These are phyloP conservation scores for Tubosaeta brunneosetosa DNA, from an alignment of 768 basidiomycete species.

Conservation along the genomic window DNA sequence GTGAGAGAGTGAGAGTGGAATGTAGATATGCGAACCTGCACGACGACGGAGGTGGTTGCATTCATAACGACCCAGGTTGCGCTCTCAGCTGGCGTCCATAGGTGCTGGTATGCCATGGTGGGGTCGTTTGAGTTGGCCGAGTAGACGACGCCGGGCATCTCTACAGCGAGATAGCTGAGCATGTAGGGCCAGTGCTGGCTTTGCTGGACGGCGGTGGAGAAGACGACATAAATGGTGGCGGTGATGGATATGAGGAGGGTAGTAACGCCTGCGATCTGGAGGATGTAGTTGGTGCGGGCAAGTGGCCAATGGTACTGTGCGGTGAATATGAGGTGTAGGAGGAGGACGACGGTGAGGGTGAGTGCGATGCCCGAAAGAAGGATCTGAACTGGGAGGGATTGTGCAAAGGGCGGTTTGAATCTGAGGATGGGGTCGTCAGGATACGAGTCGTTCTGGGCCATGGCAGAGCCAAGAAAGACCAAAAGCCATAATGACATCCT, in stretches of 20 bases:
- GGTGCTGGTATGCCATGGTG: conserved; percentile 18
- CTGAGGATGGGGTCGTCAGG: conserved; percentile 66
- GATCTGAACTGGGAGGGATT: conserved; percentile 88
- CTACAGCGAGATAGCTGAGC: conserved; percentile 85
- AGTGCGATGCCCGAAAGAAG: conserved; percentile 80
- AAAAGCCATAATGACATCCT: conserved; percentile 8
- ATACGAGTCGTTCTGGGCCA: conserved; percentile 22
- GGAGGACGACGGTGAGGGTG: conserved; percentile 77
- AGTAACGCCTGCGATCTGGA: conserved; percentile 81
- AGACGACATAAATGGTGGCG: conserved; percentile 73
- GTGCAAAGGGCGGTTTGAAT: conserved; percentile 76
- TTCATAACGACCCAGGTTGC: conserved; percentile 87
- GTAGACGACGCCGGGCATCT: conserved; percentile 40
- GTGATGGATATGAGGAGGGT: conserved; percentile 74
- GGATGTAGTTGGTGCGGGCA: conserved; percentile 84
- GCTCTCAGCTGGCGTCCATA: conserved; percentile 61
- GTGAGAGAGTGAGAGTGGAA: background rate
- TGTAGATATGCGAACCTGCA: conserved; percentile 56
- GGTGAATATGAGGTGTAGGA: conserved; percentile 92
- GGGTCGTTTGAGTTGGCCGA: conserved; percentile 17
- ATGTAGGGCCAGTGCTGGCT: conserved; percentile 91
- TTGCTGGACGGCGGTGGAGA: conserved; percentile 53
- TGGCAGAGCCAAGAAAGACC: conserved; percentile 10
- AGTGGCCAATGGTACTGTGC: conserved; percentile 95
- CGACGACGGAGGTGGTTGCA: conserved; percentile 74